Conservation (phyloP, 306 rosid species). For the barrel medic (Medicago truncatula) region DNA sequence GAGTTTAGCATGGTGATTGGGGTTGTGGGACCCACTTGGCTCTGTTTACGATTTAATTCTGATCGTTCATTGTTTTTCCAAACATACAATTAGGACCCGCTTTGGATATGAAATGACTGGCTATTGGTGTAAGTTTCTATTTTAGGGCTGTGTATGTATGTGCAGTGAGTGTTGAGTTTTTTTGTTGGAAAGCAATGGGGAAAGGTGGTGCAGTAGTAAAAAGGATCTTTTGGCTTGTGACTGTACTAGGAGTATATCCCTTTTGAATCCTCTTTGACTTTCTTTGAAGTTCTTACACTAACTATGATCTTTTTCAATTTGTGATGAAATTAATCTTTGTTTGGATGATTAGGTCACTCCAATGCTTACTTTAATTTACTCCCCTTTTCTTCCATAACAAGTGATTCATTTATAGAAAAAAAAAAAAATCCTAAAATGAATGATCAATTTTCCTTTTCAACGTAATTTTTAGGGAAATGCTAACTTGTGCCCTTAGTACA, state of each 20-base stretch:
- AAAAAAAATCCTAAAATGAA: too few relatives aligned
- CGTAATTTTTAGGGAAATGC: too few relatives aligned
- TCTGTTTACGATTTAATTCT: constrained; percentile 5
- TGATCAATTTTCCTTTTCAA: too few relatives aligned
- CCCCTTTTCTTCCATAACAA: too few relatives aligned
- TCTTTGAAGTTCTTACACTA: too few relatives aligned
- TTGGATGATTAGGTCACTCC: too few relatives aligned
- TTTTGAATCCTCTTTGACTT: not conserved
- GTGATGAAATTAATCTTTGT: too few relatives aligned
- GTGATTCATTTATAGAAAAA: too few relatives aligned
- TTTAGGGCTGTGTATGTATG: not conserved
- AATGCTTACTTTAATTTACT: too few relatives aligned
- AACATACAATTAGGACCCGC: constrained; percentile 20
- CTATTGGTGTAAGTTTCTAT: not conserved
- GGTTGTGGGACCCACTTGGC: constrained; percentile 33
- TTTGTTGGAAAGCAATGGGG: not conserved
- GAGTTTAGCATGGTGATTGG: constrained; percentile 22
- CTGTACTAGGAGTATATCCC: not conserved
- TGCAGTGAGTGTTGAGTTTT: not conserved
- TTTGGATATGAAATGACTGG: constrained; percentile 46
- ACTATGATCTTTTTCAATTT: too few relatives aligned
- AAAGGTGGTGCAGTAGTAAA: not conserved
- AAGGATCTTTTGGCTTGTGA: not conserved
- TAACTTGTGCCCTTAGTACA: too few relatives aligned
- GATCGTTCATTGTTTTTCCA: constrained; percentile 43